phyloP scores from a whole-genome alignment of 257 asterid genomes.

The Ilex asprella region DNA sequence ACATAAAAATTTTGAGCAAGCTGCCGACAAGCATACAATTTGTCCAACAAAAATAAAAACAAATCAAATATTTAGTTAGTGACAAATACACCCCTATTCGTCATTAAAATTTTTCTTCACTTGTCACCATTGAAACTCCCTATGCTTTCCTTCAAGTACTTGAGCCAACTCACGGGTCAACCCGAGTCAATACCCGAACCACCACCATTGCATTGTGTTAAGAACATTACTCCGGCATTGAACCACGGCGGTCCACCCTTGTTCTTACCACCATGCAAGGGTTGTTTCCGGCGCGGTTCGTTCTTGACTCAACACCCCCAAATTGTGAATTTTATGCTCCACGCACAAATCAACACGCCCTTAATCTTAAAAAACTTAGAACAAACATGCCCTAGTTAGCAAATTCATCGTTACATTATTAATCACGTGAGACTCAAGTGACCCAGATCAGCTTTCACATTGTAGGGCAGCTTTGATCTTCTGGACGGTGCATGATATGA shows the following conservation, averaged over 20 bases:
- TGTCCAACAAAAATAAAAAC: too few relatives aligned
- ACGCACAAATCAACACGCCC: neutral
- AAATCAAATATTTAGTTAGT: too few relatives aligned
- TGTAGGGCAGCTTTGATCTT: slow-evolving; percentile 82
- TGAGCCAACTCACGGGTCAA: slow-evolving; percentile 33
- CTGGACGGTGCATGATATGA: slow-evolving; percentile 88
- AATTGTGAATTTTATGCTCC: neutral
- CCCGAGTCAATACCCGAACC: slow-evolving; percentile 98
- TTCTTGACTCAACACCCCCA: slow-evolving; percentile 74
- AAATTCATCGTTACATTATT: neutral
- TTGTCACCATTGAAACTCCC: neutral
- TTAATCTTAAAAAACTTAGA: too few relatives aligned
- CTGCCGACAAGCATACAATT: too few relatives aligned
- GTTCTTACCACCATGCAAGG: slow-evolving; percentile 36
- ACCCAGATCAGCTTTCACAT: slow-evolving; percentile 44
- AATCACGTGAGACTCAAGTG: neutral
- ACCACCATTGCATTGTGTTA: slow-evolving; percentile 49
- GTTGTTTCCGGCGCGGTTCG: slow-evolving; percentile 57
- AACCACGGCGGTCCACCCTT: neutral
- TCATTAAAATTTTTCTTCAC: too few relatives aligned
- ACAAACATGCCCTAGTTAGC: too few relatives aligned
- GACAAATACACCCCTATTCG: too few relatives aligned
- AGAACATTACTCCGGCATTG: neutral
- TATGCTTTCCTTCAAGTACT: neutral
- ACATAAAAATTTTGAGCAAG: too few relatives aligned